Percentiles rank a stretch among this genome's conserved stretches.
Conservation (phyloP, 2,329 filamentous ascomycete species). For the Myotisia sp. region DNA sequence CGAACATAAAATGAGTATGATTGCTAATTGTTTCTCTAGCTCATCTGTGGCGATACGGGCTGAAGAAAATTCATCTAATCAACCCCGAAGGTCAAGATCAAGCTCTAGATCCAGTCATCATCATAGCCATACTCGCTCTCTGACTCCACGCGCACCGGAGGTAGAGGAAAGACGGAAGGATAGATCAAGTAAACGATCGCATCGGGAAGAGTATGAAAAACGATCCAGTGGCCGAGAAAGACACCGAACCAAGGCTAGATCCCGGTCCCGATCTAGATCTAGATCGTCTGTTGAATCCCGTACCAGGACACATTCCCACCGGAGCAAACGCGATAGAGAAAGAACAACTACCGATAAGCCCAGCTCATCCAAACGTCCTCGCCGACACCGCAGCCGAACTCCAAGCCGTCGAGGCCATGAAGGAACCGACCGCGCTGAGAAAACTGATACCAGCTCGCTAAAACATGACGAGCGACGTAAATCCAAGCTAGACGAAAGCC, state of each 20-base stretch:
- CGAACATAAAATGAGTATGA: too few relatives aligned
- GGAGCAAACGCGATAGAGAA: constrained; percentile 48
- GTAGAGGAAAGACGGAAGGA: constrained; percentile 25
- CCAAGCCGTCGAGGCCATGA: constrained; percentile 1
- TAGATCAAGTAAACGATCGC: constrained; percentile 20
- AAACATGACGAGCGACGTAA: neutral
- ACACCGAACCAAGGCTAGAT: constrained; percentile 23
- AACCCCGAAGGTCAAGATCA: constrained; percentile 20
- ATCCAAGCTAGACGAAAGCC: neutral
- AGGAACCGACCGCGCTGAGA: neutral
- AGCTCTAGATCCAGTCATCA: constrained; percentile 22
- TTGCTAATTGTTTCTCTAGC: too few relatives aligned
- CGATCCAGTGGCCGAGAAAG: constrained; percentile 5
- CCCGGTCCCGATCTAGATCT: constrained; percentile 51
- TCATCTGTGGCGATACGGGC: too few relatives aligned
- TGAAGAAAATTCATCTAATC: too few relatives aligned
- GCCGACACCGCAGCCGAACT: constrained; percentile 34
- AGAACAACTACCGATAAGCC: constrained; percentile 25
- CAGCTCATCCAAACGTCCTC: constrained; percentile 34
- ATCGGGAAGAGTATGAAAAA: constrained; percentile 27
- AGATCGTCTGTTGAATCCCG: constrained; percentile 47
- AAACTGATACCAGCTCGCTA: constrained; percentile 1
- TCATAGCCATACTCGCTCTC: constrained; percentile 37
- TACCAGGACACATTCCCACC: constrained; percentile 43
- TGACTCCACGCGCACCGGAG: constrained; percentile 18